Base-by-base conservation (phyloP, 768 basidiomycete species). In the Boletus reticuloceps region DNA sequence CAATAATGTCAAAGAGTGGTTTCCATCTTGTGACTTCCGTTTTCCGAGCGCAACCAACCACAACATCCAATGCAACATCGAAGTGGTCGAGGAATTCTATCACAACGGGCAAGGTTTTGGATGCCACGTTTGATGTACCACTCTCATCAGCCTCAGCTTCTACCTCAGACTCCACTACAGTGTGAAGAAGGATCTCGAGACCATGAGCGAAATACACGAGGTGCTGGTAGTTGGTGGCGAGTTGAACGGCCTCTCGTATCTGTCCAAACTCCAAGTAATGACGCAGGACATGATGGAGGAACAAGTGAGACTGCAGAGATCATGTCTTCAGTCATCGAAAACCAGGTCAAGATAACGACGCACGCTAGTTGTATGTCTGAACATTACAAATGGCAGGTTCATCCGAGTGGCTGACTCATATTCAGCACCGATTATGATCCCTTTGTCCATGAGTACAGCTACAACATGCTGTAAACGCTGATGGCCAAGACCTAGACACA, bases 391-490 rank as follows among this genome's bases (percentile, higher is more conserved):
- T 2, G 94, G 84, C 10, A 98, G 74, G 53, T 86, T 89, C 25
- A 79, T 73, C 50, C 91, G 81, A 16, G 86, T 79, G 4, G 84
- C 86, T 4, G 84, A 82, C 69, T 99, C 96, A 54, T 94, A 84
- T 60, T 98, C 95, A 27, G 89, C 91, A 9, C 96, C 96, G 61
- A 98, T 94, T 59, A 99, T 94, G 61, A 99, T 97, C 1, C 95
- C 96, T 67, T 98, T 99, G 71, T 98, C 95, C 94, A 98, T 98
- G 25, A 99, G 80, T 8, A 94, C 94, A 54, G 96, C 96, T 98
- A 63, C 34, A 44, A 47, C 29, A 39, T 22, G 17, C 6, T 41
- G 42, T 64, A 20, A 62, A 48, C 31, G 37, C 37, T 36, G 41
- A 22, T 17, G 20, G 16, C 45, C 13, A 19, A 39, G n/a, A 31